phyloP scores from a whole-genome alignment of 2,329 filamentous ascomycete species.

The Calonectria hongkongensis region DNA sequence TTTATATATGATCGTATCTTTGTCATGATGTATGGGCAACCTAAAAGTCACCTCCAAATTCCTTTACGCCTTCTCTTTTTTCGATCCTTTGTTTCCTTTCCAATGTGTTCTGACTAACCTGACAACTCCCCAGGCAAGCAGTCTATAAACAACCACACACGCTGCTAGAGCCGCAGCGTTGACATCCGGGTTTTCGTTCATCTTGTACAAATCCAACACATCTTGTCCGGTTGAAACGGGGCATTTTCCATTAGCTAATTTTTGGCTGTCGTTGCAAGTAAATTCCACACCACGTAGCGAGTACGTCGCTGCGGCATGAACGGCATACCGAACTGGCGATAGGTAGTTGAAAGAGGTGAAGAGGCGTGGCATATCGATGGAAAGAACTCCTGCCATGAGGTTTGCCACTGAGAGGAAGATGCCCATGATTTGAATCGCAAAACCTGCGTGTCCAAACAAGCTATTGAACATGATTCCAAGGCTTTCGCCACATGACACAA shows the following conservation, averaged over 20 bases:
- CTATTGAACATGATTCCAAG: conserved; percentile 89
- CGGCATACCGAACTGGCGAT: conserved; percentile 81
- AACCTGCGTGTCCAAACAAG: conserved; percentile 82
- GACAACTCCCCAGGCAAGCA: conserved; percentile 77
- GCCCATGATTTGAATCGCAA: conserved; percentile 83
- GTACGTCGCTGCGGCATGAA: conserved; percentile 80
- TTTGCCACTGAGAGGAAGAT: conserved; percentile 82
- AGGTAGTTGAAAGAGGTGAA: conserved; percentile 83
- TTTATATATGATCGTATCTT: neutral
- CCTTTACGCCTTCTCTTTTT: conserved; percentile 45
- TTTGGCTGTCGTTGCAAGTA: conserved; percentile 77
- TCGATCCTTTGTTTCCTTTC: conserved; percentile 58
- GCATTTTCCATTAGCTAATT: conserved; percentile 76
- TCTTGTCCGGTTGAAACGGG: conserved; percentile 80
- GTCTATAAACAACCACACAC: conserved; percentile 78
- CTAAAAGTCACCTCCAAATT: neutral
- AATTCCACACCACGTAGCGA: conserved; percentile 77
- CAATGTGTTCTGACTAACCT: conserved; percentile 73
- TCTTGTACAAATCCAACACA: conserved; percentile 79
- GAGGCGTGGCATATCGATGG: conserved; percentile 79
- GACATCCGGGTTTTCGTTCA: conserved; percentile 76
- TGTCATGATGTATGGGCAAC: neutral
- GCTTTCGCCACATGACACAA: conserved; percentile 84
- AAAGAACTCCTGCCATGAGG: conserved; percentile 82
- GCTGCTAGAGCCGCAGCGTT: conserved; percentile 79